These are phyloP conservation scores for Xylaria sp. DNA, from an alignment of 2,329 filamentous ascomycete genomes.

Conservation along the genomic window DNA sequence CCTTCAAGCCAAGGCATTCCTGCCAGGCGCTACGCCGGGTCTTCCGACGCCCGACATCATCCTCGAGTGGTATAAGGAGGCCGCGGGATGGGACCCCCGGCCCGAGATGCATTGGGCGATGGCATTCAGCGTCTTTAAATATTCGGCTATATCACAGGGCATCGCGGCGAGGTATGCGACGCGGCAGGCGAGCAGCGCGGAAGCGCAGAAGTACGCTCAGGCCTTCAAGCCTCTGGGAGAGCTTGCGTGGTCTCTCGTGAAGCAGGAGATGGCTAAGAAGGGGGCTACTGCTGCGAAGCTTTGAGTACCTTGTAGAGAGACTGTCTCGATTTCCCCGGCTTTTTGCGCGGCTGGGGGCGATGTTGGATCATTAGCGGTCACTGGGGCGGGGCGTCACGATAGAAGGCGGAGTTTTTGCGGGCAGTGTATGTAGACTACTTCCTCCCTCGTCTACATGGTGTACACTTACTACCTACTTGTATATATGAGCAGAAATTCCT, in stretches of 20 bases:
- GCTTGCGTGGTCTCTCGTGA: constrained; percentile 79
- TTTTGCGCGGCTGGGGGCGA: neutral
- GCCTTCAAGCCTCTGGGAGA: constrained; percentile 78
- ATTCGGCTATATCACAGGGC: constrained; percentile 78
- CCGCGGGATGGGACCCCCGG: constrained; percentile 66
- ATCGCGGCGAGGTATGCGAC: constrained; percentile 89
- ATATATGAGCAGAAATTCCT: constrained; percentile 1
- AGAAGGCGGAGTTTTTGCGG: neutral
- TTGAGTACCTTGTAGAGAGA: neutral
- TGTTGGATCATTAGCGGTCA: neutral
- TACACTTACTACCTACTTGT: neutral
- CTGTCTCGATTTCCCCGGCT: neutral
- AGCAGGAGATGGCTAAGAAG: constrained; percentile 68
- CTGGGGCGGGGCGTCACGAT: neutral
- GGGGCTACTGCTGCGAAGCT: constrained; percentile 27
- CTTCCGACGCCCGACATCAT: constrained; percentile 60
- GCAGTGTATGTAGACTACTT: neutral
- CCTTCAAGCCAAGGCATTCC: constrained; percentile 35
- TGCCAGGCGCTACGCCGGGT: constrained; percentile 61
- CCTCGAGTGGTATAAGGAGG: constrained; percentile 74
- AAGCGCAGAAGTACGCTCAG: constrained; percentile 77
- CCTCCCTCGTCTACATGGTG: neutral
- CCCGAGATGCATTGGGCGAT: constrained; percentile 69
- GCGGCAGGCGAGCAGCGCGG: constrained; percentile 88
- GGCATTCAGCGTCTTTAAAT: constrained; percentile 71